phyloP scores from a whole-genome alignment of 2,329 filamentous ascomycete species.

The Cadophora sp. region DNA sequence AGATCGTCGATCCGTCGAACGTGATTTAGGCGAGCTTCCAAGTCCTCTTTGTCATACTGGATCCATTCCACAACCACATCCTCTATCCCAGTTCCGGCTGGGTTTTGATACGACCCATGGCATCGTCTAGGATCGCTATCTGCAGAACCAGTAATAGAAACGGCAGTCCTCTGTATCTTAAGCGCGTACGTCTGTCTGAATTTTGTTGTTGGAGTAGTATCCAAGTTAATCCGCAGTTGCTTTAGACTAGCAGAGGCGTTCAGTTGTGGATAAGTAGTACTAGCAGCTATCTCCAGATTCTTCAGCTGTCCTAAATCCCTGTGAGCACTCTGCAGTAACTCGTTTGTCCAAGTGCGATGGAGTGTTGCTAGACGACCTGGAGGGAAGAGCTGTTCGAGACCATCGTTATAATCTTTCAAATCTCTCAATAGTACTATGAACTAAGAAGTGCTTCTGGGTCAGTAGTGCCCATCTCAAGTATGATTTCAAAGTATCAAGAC shows the following conservation, averaged over 20 bases:
- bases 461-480: no score
- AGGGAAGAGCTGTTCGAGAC: no score
- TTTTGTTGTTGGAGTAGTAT: constrained; percentile 49
- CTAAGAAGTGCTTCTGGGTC: no score
- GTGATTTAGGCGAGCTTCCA: constrained; percentile 52
- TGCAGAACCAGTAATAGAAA: constrained; percentile 36
- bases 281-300: constrained; percentile 51
- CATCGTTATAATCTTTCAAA: no score
- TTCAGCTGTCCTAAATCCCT: constrained; percentile 51
- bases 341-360: no score
- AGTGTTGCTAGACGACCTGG: no score
- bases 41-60: constrained; percentile 49
- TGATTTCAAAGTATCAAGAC: no score
- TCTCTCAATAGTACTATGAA: no score
- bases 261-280: constrained; percentile 52
- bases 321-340: constrained; percentile 47
- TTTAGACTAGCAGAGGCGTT: constrained; percentile 53
- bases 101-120: constrained; percentile 47
- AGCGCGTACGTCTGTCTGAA: constrained; percentile 54
- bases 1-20: constrained; percentile 55
- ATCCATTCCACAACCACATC: constrained; percentile 55
- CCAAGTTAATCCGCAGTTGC: constrained; percentile 55
- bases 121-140: constrained; percentile 38
- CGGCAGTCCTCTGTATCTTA: constrained; percentile 47
- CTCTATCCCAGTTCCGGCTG: constrained; percentile 37